Evolutionary conservation across 352 stramenopile species (phyloP).

Genomic region (Phytophthora brassicae): DNA sequence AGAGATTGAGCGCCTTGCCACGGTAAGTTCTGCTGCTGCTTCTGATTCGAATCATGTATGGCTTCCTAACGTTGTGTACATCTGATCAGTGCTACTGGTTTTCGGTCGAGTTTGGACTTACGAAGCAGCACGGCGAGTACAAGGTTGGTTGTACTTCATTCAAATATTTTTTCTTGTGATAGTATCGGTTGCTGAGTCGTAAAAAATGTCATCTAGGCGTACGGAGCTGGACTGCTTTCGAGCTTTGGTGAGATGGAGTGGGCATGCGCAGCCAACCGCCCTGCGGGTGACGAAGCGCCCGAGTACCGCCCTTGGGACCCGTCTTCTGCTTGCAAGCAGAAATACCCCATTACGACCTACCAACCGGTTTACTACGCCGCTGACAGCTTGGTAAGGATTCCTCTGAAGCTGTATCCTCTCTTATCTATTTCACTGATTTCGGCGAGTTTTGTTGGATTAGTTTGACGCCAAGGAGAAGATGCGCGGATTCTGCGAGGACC

Average conservation of each 20-base stretch:
- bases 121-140: constrained; percentile 89
- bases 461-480: constrained; percentile 93
- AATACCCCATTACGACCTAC: constrained; percentile 98
- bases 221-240: constrained; percentile 95
- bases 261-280: constrained; percentile 75
- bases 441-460: constrained; percentile 19
- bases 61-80: constrained; percentile 1
- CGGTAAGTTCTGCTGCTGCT: constrained; percentile 34
- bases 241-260: constrained; percentile 98
- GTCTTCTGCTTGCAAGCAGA: constrained; percentile 89
- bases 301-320: constrained; percentile 95
- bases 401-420: background rate
- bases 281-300: constrained; percentile 68
- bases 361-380: constrained; percentile 97
- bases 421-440: constrained; percentile 1
- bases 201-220: constrained; percentile 54
- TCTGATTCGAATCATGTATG: background rate
- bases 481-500: constrained; percentile 93
- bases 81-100: constrained; percentile 95
- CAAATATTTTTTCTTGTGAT: no score
- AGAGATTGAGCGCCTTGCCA: constrained; percentile 93
- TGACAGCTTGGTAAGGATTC: constrained; percentile 83
- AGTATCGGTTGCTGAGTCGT: background rate
- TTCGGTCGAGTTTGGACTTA: constrained; percentile 97
- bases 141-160: constrained; percentile 60